A percentile compares a stretch with the other conserved stretches of the same genome.
phyloP scores from a whole-genome alignment of 2,329 filamentous ascomycete species.

The Ophiostoma tasmaniense region DNA sequence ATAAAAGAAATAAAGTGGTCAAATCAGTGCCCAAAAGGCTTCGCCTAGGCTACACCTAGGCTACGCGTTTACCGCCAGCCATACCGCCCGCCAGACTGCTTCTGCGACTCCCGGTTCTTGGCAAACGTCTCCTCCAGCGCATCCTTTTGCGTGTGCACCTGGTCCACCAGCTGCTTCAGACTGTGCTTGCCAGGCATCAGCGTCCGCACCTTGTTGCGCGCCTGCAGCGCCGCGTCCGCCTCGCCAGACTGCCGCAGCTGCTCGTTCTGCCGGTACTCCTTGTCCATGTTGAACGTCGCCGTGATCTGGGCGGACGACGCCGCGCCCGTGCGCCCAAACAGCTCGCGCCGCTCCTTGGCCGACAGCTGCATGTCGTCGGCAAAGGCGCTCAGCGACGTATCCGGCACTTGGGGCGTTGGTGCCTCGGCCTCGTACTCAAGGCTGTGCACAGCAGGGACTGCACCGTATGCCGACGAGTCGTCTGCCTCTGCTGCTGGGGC shows the following conservation, averaged over 20 bases:
- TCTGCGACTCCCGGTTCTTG: slow-evolving; percentile 66
- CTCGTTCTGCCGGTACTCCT: slow-evolving; percentile 81
- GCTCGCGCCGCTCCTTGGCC: slow-evolving; percentile 65
- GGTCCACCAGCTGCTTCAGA: slow-evolving; percentile 77
- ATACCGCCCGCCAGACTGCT: slow-evolving; percentile 73
- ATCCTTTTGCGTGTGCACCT: slow-evolving; percentile 72
- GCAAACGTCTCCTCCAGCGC: slow-evolving; percentile 87
- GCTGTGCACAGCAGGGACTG: neutral
- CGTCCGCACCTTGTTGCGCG: slow-evolving; percentile 73
- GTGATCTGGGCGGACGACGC: slow-evolving; percentile 51
- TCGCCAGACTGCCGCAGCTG: slow-evolving; percentile 61
- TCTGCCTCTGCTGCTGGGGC: neutral
- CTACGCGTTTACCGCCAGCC: slow-evolving; percentile 62
- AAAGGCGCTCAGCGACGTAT: slow-evolving; percentile 54
- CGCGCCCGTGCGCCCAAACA: slow-evolving; percentile 63
- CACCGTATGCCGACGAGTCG: neutral
- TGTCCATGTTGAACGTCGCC: slow-evolving; percentile 80
- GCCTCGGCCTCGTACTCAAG: slow-evolving; percentile 19
- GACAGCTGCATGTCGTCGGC: slow-evolving; percentile 74
- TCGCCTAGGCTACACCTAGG: no score
- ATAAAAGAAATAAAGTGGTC: neutral
- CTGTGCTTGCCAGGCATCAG: slow-evolving; percentile 86
- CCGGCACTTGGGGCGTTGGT: neutral
- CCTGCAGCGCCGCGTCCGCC: slow-evolving; percentile 59
- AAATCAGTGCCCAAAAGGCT: no score